Percentiles rank a stretch among this genome's conserved stretches.
These are phyloP conservation scores for Xylariaceae sp. DNA, from an alignment of 2,329 filamentous ascomycete genomes.

Conservation along the genomic window DNA sequence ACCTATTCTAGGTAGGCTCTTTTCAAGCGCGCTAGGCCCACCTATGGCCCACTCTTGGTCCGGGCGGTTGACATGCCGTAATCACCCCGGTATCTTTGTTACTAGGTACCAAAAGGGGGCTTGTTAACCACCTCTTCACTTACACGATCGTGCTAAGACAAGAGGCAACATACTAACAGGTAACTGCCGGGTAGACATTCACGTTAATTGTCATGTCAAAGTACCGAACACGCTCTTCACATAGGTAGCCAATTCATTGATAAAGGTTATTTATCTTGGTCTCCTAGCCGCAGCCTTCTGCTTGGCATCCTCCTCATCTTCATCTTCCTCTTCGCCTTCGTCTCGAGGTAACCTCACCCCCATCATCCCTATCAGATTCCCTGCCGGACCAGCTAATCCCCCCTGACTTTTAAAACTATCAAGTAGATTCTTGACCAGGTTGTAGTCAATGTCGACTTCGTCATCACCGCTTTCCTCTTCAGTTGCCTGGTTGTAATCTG, in stretches of 20 bases:
- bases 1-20: background rate
- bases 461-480: slow-evolving; percentile 49
- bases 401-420: slow-evolving; percentile 90
- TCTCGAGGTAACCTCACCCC: slow-evolving; percentile 77
- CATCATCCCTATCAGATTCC: slow-evolving; percentile 84
- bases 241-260: background rate
- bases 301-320: slow-evolving; percentile 38
- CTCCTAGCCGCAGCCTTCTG: slow-evolving; percentile 31
- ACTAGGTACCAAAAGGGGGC: too few relatives aligned
- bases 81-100: too few relatives aligned
- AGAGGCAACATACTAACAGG: too few relatives aligned
- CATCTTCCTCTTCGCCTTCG: slow-evolving; percentile 53
- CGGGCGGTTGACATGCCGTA: too few relatives aligned
- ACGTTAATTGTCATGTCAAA: too few relatives aligned
- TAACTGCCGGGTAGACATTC: too few relatives aligned
- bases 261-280: too few relatives aligned
- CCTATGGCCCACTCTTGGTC: too few relatives aligned
- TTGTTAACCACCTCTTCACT: too few relatives aligned
- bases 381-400: slow-evolving; percentile 78
- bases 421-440: slow-evolving; percentile 82
- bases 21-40: background rate
- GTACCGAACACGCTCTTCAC: too few relatives aligned
- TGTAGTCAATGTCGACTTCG: slow-evolving; percentile 75
- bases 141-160: too few relatives aligned
- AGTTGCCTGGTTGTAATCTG: slow-evolving; percentile 34